phyloP scores from a whole-genome alignment of 495 filamentous ascomycete species.

The Daldinia grandis region DNA sequence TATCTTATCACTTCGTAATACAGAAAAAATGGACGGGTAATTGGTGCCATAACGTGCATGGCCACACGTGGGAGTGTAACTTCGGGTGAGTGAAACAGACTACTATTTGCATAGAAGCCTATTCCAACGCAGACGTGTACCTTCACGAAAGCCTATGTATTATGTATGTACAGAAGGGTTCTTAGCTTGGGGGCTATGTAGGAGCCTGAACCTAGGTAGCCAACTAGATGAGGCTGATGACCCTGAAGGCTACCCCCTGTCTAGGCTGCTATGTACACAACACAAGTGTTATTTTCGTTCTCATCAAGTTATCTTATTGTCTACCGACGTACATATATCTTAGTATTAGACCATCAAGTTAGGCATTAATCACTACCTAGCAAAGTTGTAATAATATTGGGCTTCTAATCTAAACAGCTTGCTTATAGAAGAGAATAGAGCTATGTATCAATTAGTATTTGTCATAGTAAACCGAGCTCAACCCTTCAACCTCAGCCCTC shows the following conservation, averaged over 20 bases:
- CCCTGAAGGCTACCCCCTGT: conserved; percentile 20
- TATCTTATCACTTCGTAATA: neutral
- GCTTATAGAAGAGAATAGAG: neutral
- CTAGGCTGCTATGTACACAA: neutral
- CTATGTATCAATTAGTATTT: neutral
- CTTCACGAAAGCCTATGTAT: neutral
- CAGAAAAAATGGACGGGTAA: neutral
- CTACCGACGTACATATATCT: neutral
- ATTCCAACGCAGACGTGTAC: neutral
- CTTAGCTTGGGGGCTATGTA: conserved; percentile 22
- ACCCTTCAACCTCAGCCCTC: conserved; percentile 24
- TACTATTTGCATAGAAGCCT: conserved; percentile 14
- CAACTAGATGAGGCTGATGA: conserved; percentile 39
- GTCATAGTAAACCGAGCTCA: neutral
- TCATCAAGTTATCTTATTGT: neutral
- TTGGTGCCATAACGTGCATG: neutral
- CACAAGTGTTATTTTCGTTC: neutral
- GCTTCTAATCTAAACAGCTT: neutral
- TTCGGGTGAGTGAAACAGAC: conserved; percentile 8
- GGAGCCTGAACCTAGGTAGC: conserved; percentile 30
- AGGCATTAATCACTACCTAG: neutral
- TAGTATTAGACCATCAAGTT: neutral
- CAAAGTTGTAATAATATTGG: neutral
- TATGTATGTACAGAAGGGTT: conserved; percentile 21
- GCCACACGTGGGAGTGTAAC: conserved; percentile 12